Base-by-base conservation (phyloP, 2,329 filamentous ascomycete genomes). In the Ophioceras dolichostomum region DNA sequence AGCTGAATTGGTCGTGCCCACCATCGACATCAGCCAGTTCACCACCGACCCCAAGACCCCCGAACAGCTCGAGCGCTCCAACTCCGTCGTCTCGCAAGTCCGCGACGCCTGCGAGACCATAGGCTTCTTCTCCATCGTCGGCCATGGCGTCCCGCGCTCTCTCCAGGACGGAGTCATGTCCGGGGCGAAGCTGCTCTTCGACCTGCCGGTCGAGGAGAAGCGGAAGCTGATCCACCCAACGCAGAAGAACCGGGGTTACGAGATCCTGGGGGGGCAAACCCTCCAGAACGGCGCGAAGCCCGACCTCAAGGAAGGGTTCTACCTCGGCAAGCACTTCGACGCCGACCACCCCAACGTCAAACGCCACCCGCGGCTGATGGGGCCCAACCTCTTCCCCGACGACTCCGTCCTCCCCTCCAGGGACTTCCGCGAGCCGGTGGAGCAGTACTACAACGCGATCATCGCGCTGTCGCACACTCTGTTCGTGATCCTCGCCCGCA, bases 261-360 rank as follows among this genome's bases (percentile, higher is more conserved):
- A 72, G 44, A 52, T 64, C 31, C 50, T 69, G 2, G 55, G 59
- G 5, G 59, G 57, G 3, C 65, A 70, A 42, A 60, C 58, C 2
- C 49, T 67, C 9, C 64, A 70, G 43, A 53, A 58, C 10, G 60
- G 55, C 12, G 54, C 57, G 4, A 52, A 57, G 20, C 65, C 65
- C 4, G 67, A 68, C 41, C 54, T 67, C 21, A 70, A 69, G 45
- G 65, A 70, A 43, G 58, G 59, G 3, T 64, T 55, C 42, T 61
- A 59, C 36, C 43, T 64, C 18, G 60, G 62, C 16, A 48, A 55
- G 19, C 55, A 68, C 17, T 54, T 68, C 19, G 45, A 50, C 2
- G 30, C 19, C 9, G 34, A 40, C 10, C 43, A 47, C 17, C 40
- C 41, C 18, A 41, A 39, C 13, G 57, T 57, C 0, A 51, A 52